Conservation (phyloP, 257 asterid species). For the Misopates orontium region DNA sequence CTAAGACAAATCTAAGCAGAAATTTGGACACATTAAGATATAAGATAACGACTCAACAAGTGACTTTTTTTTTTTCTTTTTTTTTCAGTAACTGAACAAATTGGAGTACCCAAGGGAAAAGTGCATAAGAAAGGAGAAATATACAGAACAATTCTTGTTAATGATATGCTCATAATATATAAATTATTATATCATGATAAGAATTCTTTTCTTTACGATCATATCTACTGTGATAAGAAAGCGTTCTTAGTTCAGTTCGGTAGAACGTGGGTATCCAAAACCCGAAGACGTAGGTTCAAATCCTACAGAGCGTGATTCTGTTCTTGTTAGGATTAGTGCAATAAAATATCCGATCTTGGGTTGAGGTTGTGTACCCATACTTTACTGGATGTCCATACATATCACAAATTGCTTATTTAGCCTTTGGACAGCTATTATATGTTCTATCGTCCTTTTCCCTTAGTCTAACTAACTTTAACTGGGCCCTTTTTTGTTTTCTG, state of each 20-base stretch:
- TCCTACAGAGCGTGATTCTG: too few species aligned
- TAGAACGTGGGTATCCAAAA: too few species aligned
- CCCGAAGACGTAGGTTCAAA: too few species aligned
- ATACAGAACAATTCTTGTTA: background rate
- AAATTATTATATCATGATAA: background rate
- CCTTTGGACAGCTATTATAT: background rate
- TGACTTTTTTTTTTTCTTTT: background rate
- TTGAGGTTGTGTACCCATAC: constrained; percentile 1
- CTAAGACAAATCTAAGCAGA: background rate
- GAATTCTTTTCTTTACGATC: too few species aligned
- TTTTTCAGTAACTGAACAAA: background rate
- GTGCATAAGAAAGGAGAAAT: background rate
- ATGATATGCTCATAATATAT: background rate
- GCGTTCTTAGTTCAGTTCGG: too few species aligned
- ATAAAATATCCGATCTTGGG: constrained; percentile 2
- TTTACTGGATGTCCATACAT: background rate
- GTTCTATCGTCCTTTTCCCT: background rate
- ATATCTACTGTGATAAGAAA: too few species aligned
- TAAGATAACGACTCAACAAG: background rate
- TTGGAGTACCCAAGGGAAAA: background rate
- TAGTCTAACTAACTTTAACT: background rate
- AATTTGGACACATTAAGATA: background rate
- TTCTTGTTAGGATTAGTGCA: too few species aligned
- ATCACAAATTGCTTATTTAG: background rate
- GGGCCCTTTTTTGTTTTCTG: background rate